Conservation (phyloP, 331 rosid genomes). For the Spiraea crenata region DNA sequence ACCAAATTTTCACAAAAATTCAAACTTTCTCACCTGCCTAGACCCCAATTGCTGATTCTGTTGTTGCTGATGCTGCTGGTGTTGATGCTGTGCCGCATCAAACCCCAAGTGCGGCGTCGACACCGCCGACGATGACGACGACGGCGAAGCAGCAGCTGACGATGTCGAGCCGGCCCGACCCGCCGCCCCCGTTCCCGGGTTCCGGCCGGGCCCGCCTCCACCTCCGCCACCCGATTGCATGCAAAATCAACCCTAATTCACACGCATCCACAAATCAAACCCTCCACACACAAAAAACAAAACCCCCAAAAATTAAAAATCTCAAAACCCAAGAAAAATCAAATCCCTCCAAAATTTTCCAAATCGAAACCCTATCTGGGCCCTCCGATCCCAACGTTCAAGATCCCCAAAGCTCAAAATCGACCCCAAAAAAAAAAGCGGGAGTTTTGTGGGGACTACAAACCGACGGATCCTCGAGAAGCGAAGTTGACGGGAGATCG, state of each 20-base stretch:
- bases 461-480: constrained; percentile 50
- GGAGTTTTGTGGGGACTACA: constrained; percentile 38
- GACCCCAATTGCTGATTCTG: constrained; percentile 64
- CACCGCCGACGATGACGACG: constrained; percentile 86
- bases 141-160: constrained; percentile 81
- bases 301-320: constrained; percentile 6
- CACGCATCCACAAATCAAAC: constrained; percentile 35
- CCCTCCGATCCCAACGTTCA: constrained; percentile 69
- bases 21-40: constrained; percentile 70
- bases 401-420: constrained; percentile 27
- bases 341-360: constrained; percentile 38
- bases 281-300: constrained; percentile 21
- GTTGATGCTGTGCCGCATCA: constrained; percentile 68
- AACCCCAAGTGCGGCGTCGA: constrained; percentile 80
- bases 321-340: constrained; percentile 25
- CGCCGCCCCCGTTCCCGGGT: constrained; percentile 60
- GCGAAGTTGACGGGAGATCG: constrained; percentile 73
- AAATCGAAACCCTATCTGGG: constrained; percentile 28
- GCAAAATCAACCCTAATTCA: constrained; percentile 42
- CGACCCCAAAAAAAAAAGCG: constrained; percentile 24
- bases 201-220: constrained; percentile 73
- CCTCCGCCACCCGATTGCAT: constrained; percentile 87
- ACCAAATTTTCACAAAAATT: constrained; percentile 30
- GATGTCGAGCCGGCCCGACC: constrained; percentile 72
- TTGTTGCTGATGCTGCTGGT: background rate